Evolutionary conservation across 2,329 filamentous ascomycete genomes (phyloP).

Genomic region (Trichoderma sp.): DNA sequence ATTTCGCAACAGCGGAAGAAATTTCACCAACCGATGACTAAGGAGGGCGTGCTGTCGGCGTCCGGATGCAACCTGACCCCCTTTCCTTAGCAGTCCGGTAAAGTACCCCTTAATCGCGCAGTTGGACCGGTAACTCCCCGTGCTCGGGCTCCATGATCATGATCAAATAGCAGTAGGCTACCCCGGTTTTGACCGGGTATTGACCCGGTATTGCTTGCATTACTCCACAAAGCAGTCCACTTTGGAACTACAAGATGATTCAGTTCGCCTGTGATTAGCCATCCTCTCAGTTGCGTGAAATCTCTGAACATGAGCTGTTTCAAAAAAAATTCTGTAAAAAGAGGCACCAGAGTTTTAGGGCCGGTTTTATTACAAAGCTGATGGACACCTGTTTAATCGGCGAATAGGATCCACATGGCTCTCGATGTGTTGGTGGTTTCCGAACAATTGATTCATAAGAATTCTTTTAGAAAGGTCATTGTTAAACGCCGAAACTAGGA

Average conservation of each 20-base stretch:
- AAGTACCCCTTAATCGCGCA: background rate
- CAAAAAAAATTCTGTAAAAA: constrained; percentile 14
- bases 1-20: constrained; percentile 4
- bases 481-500: background rate
- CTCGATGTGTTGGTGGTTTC: background rate
- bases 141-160: background rate
- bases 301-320: background rate
- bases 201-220: constrained; percentile 6
- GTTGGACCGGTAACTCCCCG: background rate
- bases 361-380: background rate
- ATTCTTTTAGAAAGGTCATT: background rate
- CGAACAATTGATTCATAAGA: background rate
- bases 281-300: background rate
- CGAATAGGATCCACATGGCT: background rate
- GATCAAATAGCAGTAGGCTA: background rate
- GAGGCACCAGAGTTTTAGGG: constrained; percentile 2
- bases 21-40: constrained; percentile 7
- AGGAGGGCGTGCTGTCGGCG: background rate
- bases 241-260: background rate
- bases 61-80: background rate
- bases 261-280: constrained; percentile 10
- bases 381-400: background rate
- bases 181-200: constrained; percentile 3
- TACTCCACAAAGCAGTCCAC: constrained; percentile 7
- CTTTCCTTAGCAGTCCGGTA: background rate